Evolutionary conservation across 2,329 filamentous ascomycete genomes (phyloP), one percentile per base, ranked within the genome.

Genomic region (Neonectria coccinea): DNA sequence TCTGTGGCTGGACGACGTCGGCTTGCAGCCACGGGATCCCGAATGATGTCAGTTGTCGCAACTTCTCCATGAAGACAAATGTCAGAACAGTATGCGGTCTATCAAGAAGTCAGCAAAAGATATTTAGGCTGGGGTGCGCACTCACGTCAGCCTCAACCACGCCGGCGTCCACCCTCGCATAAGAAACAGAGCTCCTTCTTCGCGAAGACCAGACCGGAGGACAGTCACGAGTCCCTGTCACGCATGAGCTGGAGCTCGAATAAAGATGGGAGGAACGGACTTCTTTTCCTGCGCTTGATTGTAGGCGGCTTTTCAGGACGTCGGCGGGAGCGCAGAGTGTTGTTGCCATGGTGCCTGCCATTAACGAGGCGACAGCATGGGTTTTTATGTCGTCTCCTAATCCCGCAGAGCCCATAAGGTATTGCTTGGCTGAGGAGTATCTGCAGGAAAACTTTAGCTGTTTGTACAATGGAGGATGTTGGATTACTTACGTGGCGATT

Each of bases 131-230:
- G 25, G n/a, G 9, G 11, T 9, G 14, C 5, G 4, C 22, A 75
- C 78, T 63, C 59, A 82, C 80, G 81, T 81, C 2, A 83, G 67
- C 64, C 81, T 72, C 10, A 83, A 53, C 81, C 81, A 83, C 0
- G 81, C 81, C 1, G 81, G 81, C 9, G 79, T 81, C 81, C 81
- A 83, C 1, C 81, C 81, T 58, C 80, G 82, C 80, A 83, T 82
- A 3, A 83, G 74, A 55, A 83, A 83, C 1, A 76, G 70, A 0
- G 76, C 76, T 0, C 81, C 81, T 67, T 83, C 81, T 12, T 79
- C 76, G 4, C 73, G 70, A 6, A 81, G 65, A 4, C 80, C 77
- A 0, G 75, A 71, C 7, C 69, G 65, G 8, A 82, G 62, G 4
- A 82, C 76, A 39, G 76, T 74, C 2, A 75, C 27, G 2, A 82